A percentile compares a stretch with the other conserved stretches of the same genome.
These are phyloP conservation scores for Triticum turgidum DNA, from an alignment of 176 grass and related monocot species.

Conservation along the genomic window DNA sequence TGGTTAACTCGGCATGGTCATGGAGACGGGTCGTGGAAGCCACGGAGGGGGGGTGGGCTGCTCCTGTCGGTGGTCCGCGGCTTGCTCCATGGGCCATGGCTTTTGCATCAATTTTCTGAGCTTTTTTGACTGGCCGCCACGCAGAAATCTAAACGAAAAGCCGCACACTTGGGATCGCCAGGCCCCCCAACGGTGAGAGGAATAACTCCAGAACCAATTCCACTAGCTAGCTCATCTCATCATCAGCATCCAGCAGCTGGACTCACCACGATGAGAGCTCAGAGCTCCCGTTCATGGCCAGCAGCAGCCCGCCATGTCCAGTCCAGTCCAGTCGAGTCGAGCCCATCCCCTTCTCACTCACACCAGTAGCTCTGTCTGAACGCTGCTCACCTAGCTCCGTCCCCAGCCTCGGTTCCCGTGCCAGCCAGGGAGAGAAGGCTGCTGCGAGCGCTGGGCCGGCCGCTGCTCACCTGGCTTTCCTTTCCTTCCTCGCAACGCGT, in stretches of 20 bases:
- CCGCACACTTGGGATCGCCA: background rate
- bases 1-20: too few relatives aligned
- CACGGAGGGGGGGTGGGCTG: background rate
- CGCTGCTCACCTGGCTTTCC: conserved; percentile 16
- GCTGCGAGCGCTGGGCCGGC: background rate
- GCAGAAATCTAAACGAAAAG: background rate
- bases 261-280: too few relatives aligned
- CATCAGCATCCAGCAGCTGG: too few relatives aligned
- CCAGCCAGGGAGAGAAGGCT: background rate
- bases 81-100: too few relatives aligned
- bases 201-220: background rate
- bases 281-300: background rate
- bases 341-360: too few relatives aligned
- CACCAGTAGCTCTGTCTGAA: too few relatives aligned
- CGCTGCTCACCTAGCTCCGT: background rate
- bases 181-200: background rate
- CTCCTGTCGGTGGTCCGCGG: conserved; percentile 14
- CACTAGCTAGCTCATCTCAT: background rate
- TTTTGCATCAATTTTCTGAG: background rate
- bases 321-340: too few relatives aligned
- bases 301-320: too few relatives aligned
- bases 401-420: background rate
- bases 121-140: conserved; percentile 14
- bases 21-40: background rate
- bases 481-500: conserved; percentile 19